Conservation (phyloP, 306 rosid species). For the Sphenostylis stenocarpa region DNA sequence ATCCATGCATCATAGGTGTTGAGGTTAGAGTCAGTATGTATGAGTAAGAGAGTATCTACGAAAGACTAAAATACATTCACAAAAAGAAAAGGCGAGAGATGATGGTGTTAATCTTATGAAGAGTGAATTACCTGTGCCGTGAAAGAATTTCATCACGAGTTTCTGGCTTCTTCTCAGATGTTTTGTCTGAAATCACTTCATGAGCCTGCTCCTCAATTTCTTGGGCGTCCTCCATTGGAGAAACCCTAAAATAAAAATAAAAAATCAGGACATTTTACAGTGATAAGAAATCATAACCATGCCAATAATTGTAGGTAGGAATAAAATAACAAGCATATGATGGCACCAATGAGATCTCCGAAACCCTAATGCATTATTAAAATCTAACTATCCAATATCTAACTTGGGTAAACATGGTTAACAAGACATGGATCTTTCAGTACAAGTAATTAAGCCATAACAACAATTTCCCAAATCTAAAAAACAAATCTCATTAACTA, state of each 20-base stretch:
- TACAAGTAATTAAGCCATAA: neutral
- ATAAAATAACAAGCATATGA: neutral
- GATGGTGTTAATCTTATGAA: neutral
- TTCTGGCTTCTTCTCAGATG: constrained; percentile 51
- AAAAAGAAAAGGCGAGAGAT: neutral
- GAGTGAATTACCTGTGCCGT: constrained; percentile 44
- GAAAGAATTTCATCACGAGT: constrained; percentile 79
- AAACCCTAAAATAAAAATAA: constrained; percentile 40
- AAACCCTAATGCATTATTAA: neutral
- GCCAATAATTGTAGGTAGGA: neutral
- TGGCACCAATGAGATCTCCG: neutral
- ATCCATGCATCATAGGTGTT: no score
- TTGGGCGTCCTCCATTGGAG: constrained; percentile 64
- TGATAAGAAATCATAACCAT: neutral
- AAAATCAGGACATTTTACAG: neutral
- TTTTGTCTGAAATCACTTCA: constrained; percentile 52
- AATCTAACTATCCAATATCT: neutral
- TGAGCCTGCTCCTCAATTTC: constrained; percentile 44
- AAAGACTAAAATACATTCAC: constrained; percentile 11
- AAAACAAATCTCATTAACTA: neutral
- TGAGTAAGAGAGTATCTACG: neutral
- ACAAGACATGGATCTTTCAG: neutral
- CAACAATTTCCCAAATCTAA: constrained; percentile 3
- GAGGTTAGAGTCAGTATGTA: neutral
- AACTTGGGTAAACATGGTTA: neutral